Conservation (phyloP, 192 early-diverging fungal genomes). For the Rhizophagus prolifer region DNA sequence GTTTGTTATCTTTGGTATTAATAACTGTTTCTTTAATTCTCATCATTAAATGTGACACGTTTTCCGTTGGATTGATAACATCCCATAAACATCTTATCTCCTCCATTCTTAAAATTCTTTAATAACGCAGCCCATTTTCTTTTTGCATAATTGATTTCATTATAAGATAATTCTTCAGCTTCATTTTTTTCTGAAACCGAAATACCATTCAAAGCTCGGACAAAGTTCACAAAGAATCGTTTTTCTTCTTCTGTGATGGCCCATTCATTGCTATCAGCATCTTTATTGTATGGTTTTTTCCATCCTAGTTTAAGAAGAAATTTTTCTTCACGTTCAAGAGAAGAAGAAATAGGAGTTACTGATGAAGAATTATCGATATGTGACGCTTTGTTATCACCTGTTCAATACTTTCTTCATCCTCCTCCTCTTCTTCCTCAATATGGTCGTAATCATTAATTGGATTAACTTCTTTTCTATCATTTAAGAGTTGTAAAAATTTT, state of each 20-base stretch:
- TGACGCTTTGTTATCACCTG: background rate
- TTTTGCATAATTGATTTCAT: constrained; percentile 20
- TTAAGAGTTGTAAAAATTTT: background rate
- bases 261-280: background rate
- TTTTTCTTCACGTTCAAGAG: constrained; percentile 19
- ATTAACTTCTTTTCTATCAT: constrained; percentile 6
- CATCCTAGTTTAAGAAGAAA: constrained; percentile 22
- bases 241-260: constrained; percentile 25
- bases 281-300: constrained; percentile 18
- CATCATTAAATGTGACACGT: background rate
- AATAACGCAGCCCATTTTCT: constrained; percentile 10
- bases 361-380: background rate
- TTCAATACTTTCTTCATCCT: background rate
- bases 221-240: constrained; percentile 18
- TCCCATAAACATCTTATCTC: background rate
- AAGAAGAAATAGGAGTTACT: background rate
- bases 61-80: background rate
- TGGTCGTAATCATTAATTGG: background rate
- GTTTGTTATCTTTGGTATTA: no score
- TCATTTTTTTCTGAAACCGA: background rate
- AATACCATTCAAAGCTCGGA: constrained; percentile 14
- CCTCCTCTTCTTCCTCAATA: constrained; percentile 19
- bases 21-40: background rate
- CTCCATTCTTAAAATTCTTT: background rate
- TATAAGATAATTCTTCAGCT: background rate